These are phyloP conservation scores for Lolium perenne DNA, from an alignment of 176 grass and related monocot genomes.

Conservation along the genomic window DNA sequence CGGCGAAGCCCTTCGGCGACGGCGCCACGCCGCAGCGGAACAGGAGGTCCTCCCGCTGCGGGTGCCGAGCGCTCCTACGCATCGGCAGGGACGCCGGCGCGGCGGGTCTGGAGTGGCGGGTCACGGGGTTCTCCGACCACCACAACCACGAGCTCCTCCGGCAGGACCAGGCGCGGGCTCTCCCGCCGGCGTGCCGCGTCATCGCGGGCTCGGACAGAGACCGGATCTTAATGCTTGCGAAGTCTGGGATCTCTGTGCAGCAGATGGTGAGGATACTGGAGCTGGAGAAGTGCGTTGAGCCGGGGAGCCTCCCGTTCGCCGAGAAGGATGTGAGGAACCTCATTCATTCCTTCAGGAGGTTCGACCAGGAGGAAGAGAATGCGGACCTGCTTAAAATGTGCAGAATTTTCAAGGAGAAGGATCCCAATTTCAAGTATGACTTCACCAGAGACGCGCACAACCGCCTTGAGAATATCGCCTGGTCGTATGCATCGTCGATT, in stretches of 20 bases:
- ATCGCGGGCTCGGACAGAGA: constrained; percentile 61
- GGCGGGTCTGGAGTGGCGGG: constrained; percentile 57
- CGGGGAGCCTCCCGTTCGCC: constrained; percentile 66
- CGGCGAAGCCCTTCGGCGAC: constrained; percentile 57
- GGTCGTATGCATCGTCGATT: constrained; percentile 66
- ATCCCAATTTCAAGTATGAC: constrained; percentile 63
- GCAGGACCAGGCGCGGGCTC: constrained; percentile 58
- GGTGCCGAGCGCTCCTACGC: constrained; percentile 75
- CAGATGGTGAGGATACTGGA: constrained; percentile 82
- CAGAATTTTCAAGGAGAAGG: constrained; percentile 63
- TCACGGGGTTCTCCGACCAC: constrained; percentile 72
- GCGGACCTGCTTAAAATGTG: constrained; percentile 66
- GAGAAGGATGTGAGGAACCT: constrained; percentile 89
- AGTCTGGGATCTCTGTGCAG: constrained; percentile 70
- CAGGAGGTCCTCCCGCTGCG: constrained; percentile 68
- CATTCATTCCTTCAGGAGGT: constrained; percentile 69
- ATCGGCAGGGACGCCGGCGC: constrained; percentile 50
- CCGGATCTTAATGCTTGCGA: constrained; percentile 64
- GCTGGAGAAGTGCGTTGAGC: constrained; percentile 70
- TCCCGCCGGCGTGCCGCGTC: constrained; percentile 61
- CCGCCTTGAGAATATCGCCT: constrained; percentile 64
- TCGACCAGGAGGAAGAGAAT: constrained; percentile 54
- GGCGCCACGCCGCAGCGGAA: constrained; percentile 61
- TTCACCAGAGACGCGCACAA: constrained; percentile 52
- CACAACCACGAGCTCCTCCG: constrained; percentile 71